Evolutionary conservation across 2,329 filamentous ascomycete genomes (phyloP), one percentile per base, ranked within the genome.

Genomic region (Arachnomyces sp.): DNA sequence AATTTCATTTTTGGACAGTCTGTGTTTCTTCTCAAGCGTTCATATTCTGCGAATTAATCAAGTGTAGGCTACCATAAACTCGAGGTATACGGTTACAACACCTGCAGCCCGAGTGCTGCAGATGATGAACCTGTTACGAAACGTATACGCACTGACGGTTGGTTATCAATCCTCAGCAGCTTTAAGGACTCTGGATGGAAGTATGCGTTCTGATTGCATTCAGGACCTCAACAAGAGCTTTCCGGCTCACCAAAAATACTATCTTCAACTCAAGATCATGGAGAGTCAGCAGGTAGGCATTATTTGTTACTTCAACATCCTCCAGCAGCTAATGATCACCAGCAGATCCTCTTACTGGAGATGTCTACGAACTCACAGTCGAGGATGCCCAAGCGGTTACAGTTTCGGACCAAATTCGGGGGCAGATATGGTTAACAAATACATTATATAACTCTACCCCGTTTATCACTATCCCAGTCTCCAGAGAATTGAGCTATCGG

Each of bases 401-500:
- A 34, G 14, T 34, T 11, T 15, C 31, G 16, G 16, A 34, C 14
- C 31, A 34, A 7, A 34, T 34, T 14, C 16, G 12, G n/a, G 31
- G 14, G 12, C n/a, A 34, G 16, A 34, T 34, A 8, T 15, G 14
- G 8, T 34, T 34, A 15, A 34, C 14, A 11, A 15, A 34, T n/a
- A 34, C 31, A 15, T 34, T n/a, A n/a, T n/a, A 34, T 15, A 8
- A 34, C 31, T n/a, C 31, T 34, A 8, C 31, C 8, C 16, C 31
- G 16, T 34, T 34, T 34, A 34, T 34, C 31, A 34, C 31, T n/a
- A 34, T 34, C 12, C 17, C 17, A 14, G 17, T 35, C 13, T 35
- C 33, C 9, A 25, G 20, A 25, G 20, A 25, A 25, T 25, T 9
- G 9, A 25, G 20, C 20, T 25, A 25, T 25, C 20, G 20, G 20